A percentile compares a stretch with the other conserved stretches of the same genome.
Evolutionary conservation across 305 asterid species (phyloP).

Genomic region (Solanum hybrid): DNA sequence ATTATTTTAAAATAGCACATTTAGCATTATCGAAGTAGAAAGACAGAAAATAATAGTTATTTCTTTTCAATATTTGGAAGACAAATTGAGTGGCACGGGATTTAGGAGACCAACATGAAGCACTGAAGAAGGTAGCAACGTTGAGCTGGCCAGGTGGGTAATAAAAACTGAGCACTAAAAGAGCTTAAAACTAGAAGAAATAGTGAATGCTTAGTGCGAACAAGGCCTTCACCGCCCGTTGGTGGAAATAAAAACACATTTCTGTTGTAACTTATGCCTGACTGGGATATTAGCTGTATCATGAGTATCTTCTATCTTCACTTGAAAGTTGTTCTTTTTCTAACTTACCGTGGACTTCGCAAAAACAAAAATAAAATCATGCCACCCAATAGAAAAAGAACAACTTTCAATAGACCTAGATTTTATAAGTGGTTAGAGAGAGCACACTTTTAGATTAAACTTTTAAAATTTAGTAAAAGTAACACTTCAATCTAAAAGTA

Average conservation of each 20-base stretch:
- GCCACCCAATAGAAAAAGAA: not conserved
- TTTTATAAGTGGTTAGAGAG: not conserved
- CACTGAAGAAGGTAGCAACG: not conserved
- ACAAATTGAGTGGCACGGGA: not conserved
- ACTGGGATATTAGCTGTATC: not conserved
- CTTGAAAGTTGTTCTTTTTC: not conserved
- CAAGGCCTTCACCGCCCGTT: not conserved
- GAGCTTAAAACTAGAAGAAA: not conserved
- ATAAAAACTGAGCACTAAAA: not conserved
- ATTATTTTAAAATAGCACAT: not conserved
- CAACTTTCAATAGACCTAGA: not conserved
- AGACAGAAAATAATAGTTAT: not conserved
- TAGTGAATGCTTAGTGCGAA: not conserved
- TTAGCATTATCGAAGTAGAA: not conserved
- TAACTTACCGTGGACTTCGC: not conserved
- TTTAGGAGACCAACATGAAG: not conserved
- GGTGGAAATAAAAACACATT: not conserved
- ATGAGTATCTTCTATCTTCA: not conserved
- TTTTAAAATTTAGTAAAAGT: not conserved
- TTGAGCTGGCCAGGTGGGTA: not conserved
- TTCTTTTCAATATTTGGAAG: not conserved
- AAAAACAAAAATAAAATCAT: not conserved
- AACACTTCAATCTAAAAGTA: not conserved
- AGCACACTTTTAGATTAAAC: not conserved
- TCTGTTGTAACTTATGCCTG: not conserved